A percentile compares a stretch with the other conserved stretches of the same genome.
These are phyloP conservation scores for Metschnikowia dekortorum DNA, from an alignment of 805 yeast genomes.

Conservation along the genomic window DNA sequence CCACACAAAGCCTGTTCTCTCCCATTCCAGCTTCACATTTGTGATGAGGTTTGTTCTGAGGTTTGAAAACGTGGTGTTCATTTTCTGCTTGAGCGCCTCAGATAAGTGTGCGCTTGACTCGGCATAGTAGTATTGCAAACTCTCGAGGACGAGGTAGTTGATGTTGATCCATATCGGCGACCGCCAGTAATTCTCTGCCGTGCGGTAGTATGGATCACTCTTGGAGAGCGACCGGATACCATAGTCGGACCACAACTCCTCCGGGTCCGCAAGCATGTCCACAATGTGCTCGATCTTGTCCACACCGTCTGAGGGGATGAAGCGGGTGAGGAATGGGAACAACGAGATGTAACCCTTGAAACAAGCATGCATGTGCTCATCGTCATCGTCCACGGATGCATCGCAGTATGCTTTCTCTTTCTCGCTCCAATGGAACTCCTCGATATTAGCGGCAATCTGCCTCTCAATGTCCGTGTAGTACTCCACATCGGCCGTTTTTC, in stretches of 20 bases:
- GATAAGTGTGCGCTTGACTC: constrained; percentile 27
- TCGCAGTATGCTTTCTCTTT: constrained; percentile 73
- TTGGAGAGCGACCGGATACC: constrained; percentile 83
- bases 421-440: constrained; percentile 76
- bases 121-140: constrained; percentile 52
- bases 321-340: constrained; percentile 75
- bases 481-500: constrained; percentile 53
- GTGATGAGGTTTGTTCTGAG: constrained; percentile 64
- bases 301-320: constrained; percentile 46
- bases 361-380: constrained; percentile 65
- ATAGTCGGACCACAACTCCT: constrained; percentile 67
- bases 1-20: constrained; percentile 76
- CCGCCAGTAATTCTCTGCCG: constrained; percentile 92
- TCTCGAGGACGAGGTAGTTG: constrained; percentile 75
- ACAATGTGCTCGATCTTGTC: constrained; percentile 49
- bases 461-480: constrained; percentile 49
- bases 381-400: constrained; percentile 68
- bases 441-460: constrained; percentile 60
- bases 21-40: constrained; percentile 69
- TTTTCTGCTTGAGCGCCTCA: constrained; percentile 35
- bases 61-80: constrained; percentile 40
- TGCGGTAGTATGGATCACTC: constrained; percentile 58
- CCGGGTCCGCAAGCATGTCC: constrained; percentile 59
- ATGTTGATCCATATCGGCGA: constrained; percentile 92
- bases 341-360: constrained; percentile 84